Conservation (phyloP, 2,329 filamentous ascomycete species). For the Cladosporium sp. region DNA sequence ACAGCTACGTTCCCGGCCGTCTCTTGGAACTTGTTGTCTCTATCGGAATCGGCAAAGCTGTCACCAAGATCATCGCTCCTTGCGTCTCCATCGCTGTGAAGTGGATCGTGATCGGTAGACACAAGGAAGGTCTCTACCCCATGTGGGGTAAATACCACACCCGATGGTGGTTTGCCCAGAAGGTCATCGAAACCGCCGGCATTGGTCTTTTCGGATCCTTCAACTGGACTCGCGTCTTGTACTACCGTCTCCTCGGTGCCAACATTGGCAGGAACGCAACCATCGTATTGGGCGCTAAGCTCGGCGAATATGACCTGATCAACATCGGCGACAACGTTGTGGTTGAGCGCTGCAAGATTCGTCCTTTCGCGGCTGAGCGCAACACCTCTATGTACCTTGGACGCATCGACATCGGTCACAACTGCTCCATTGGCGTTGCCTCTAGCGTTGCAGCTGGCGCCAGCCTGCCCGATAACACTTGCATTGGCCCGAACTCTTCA, state of each 20-base stretch:
- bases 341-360: slow-evolving; percentile 46
- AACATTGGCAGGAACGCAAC: slow-evolving; percentile 51
- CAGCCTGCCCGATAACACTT: slow-evolving; percentile 45
- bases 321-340: slow-evolving; percentile 49
- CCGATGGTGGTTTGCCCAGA: slow-evolving; percentile 57
- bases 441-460: slow-evolving; percentile 52
- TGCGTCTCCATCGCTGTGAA: slow-evolving; percentile 49
- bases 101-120: slow-evolving; percentile 53
- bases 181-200: slow-evolving; percentile 48
- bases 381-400: slow-evolving; percentile 57
- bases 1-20: slow-evolving; percentile 40
- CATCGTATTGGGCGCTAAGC: slow-evolving; percentile 38
- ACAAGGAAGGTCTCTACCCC: slow-evolving; percentile 52
- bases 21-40: slow-evolving; percentile 47
- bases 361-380: slow-evolving; percentile 53
- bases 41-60: slow-evolving; percentile 41
- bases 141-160: slow-evolving; percentile 60
- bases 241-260: slow-evolving; percentile 51
- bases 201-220: slow-evolving; percentile 42
- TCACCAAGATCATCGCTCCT: slow-evolving; percentile 41
- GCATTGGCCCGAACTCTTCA: slow-evolving; percentile 55
- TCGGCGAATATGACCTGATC: slow-evolving; percentile 57
- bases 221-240: slow-evolving; percentile 40
- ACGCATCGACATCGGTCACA: slow-evolving; percentile 46
- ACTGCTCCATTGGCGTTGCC: slow-evolving; percentile 45